Percentiles rank a stretch among this genome's conserved stretches.
phyloP scores from a whole-genome alignment of 768 basidiomycete genomes.

The Rhizopogon vinicolor region DNA sequence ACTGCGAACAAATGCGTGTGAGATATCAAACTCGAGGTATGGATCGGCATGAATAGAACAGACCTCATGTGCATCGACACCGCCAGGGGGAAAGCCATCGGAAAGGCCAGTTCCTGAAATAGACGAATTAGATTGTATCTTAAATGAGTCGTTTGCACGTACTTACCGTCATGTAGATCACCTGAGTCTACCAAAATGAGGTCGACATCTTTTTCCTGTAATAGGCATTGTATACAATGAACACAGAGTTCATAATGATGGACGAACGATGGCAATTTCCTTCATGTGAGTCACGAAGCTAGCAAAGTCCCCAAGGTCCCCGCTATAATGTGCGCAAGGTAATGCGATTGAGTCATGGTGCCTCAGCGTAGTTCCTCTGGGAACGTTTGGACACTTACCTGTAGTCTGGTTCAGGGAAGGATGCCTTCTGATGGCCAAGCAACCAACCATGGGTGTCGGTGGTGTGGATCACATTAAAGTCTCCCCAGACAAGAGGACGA shows the following conservation, averaged over 20 bases:
- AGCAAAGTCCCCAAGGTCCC: conserved; percentile 76
- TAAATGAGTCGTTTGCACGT: neutral
- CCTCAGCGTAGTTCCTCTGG: neutral
- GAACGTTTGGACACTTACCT: conserved; percentile 30
- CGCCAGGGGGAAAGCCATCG: conserved; percentile 68
- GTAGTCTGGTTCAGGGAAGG: conserved; percentile 75
- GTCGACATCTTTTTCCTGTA: conserved; percentile 67
- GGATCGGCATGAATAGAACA: conserved; percentile 5
- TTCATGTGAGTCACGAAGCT: conserved; percentile 89
- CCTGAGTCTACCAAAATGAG: conserved; percentile 79
- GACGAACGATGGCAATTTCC: conserved; percentile 52
- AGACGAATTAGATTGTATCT: neutral
- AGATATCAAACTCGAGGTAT: neutral
- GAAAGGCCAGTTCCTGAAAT: conserved; percentile 67
- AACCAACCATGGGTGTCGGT: conserved; percentile 85
- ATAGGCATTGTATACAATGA: neutral
- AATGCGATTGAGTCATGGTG: neutral
- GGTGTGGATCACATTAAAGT: conserved; percentile 83
- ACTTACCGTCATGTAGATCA: conserved; percentile 76
- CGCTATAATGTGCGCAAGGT: conserved; percentile 24
- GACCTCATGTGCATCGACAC: conserved; percentile 71
- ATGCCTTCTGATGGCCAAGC: conserved; percentile 75
- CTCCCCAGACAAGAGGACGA: conserved; percentile 76
- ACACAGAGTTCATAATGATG: neutral
- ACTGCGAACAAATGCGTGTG: conserved; percentile 27